Percentiles rank a stretch among this genome's conserved stretches.
phyloP scores from a whole-genome alignment of 768 basidiomycete species.

The Kwoniella pini region DNA sequence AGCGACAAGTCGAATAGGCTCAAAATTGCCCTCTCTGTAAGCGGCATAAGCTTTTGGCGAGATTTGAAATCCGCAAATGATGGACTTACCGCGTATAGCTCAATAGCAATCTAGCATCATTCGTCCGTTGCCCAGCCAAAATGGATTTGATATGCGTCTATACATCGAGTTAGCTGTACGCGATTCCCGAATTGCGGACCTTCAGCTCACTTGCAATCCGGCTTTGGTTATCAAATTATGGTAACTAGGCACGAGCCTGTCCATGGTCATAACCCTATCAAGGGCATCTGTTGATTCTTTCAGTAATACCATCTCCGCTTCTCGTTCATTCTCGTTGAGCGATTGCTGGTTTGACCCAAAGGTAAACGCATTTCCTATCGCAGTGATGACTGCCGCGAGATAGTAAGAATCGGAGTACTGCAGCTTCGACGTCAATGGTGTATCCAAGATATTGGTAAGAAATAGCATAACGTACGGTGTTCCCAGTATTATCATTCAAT shows the following conservation, averaged over 20 bases:
- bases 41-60: neutral
- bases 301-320: conserved; percentile 58
- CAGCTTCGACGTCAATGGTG: neutral
- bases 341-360: conserved; percentile 55
- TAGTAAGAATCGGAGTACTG: conserved; percentile 92
- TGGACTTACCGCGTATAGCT: conserved; percentile 75
- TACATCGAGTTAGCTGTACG: neutral
- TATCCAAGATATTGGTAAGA: neutral
- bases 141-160: conserved; percentile 32
- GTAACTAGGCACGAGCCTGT: conserved; percentile 87
- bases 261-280: conserved; percentile 90
- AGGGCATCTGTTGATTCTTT: conserved; percentile 77
- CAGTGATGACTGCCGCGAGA: conserved; percentile 79
- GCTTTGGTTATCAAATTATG: conserved; percentile 93
- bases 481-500: conserved; percentile 92
- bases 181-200: neutral
- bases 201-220: conserved; percentile 72
- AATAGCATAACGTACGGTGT: conserved; percentile 63
- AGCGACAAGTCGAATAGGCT: conserved; percentile 84
- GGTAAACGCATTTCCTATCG: conserved; percentile 74
- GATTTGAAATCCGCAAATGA: neutral
- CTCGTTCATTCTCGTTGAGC: conserved; percentile 13
- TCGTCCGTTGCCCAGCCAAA: conserved; percentile 31
- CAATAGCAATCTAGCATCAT: conserved; percentile 63
- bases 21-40: conserved; percentile 85